Evolutionary conservation across 306 rosid genomes (phyloP).

Genomic region (Vigna hirtella): DNA sequence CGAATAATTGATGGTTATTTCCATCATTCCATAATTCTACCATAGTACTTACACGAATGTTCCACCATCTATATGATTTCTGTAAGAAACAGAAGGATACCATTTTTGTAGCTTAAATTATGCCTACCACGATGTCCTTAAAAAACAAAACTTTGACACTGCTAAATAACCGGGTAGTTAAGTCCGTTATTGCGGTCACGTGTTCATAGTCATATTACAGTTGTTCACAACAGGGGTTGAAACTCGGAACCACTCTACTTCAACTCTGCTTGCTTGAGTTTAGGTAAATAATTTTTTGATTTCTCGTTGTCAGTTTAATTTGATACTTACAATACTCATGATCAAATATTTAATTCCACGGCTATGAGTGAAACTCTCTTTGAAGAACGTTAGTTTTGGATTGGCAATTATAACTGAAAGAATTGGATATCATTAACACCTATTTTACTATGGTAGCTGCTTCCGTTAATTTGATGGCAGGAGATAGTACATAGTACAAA

Average conservation of each 20-base stretch:
- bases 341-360: neutral
- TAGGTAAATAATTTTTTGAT: slow-evolving; percentile 17
- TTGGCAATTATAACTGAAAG: neutral
- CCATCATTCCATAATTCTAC: slow-evolving; percentile 13
- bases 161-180: slow-evolving; percentile 51
- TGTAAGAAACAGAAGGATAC: neutral
- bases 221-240: slow-evolving; percentile 31
- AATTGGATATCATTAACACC: neutral
- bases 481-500: slow-evolving; percentile 9
- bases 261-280: neutral
- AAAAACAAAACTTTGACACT: neutral
- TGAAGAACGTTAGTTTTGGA: slow-evolving; percentile 1
- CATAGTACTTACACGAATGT: neutral
- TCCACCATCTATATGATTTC: neutral
- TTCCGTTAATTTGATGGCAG: neutral
- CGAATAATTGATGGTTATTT: slow-evolving; percentile 6
- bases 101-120: neutral
- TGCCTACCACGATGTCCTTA: neutral
- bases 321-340: neutral
- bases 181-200: slow-evolving; percentile 51
- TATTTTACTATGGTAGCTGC: neutral
- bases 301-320: neutral
- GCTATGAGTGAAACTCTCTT: neutral
- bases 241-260: neutral
- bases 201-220: slow-evolving; percentile 26